phyloP scores from a whole-genome alignment of 345 rosid genomes.

The Hibiscus tridactylites region DNA sequence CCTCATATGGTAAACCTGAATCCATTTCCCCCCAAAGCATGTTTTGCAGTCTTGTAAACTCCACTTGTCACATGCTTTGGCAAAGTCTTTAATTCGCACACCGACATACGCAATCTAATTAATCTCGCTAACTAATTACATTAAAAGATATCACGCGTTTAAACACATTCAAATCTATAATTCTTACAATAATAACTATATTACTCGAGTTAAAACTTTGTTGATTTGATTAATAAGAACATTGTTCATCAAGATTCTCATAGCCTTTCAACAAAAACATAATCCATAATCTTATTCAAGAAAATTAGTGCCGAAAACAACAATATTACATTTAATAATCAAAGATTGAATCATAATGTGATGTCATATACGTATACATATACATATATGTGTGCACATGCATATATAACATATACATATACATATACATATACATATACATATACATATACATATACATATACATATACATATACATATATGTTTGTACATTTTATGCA shows the following conservation, averaged over 20 bases:
- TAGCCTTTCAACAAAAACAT: background rate
- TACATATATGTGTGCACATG: background rate
- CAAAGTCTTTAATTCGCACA: background rate
- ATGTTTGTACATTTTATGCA: too few species aligned
- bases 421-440: too few species aligned
- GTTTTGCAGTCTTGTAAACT: background rate
- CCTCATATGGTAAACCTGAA: constrained; percentile 5
- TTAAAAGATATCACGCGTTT: background rate
- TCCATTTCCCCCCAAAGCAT: background rate
- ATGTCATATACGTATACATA: background rate
- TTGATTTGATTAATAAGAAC: background rate
- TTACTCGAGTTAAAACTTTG: too few species aligned
- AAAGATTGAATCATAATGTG: too few species aligned
- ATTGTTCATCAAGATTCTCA: background rate
- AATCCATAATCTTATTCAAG: background rate
- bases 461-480: background rate
- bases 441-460: background rate
- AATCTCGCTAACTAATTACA: background rate
- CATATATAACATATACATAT: too few species aligned
- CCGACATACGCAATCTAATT: background rate
- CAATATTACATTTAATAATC: background rate
- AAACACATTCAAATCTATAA: too few species aligned
- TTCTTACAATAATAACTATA: too few species aligned
- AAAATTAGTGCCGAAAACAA: too few species aligned
- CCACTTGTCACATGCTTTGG: background rate